These are phyloP conservation scores for Fistulinella cinereoalba DNA, from an alignment of 1,284 basidiomycete genomes.

Conservation along the genomic window DNA sequence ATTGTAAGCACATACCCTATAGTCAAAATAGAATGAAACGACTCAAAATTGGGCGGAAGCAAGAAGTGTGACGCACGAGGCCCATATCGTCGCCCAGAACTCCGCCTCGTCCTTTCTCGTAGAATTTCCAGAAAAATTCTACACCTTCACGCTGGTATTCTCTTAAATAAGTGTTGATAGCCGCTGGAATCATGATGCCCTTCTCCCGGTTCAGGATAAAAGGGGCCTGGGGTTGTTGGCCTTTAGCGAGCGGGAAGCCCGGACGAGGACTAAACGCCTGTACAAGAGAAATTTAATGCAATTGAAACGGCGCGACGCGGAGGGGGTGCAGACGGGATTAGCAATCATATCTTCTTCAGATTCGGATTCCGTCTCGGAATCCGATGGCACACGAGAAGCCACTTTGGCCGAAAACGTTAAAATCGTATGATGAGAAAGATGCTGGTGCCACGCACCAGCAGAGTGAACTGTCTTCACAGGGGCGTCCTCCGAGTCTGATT, in stretches of 20 bases:
- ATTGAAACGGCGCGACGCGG: neutral
- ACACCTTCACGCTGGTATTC: constrained; percentile 85
- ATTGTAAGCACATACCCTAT: constrained; percentile 20
- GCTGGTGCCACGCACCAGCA: constrained; percentile 3
- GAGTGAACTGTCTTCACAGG: constrained; percentile 7
- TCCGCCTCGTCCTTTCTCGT: constrained; percentile 61
- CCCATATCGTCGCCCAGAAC: constrained; percentile 91
- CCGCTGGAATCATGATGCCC: constrained; percentile 57
- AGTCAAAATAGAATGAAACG: neutral
- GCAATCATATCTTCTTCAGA: constrained; percentile 38
- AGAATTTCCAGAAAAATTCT: constrained; percentile 70
- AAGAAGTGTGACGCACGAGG: constrained; percentile 47
- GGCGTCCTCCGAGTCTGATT: constrained; percentile 41
- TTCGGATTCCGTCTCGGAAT: constrained; percentile 46
- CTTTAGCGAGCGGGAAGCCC: constrained; percentile 47
- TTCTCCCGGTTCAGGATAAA: constrained; percentile 47
- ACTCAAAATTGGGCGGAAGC: constrained; percentile 3
- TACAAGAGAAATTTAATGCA: constrained; percentile 1
- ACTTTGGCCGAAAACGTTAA: constrained; percentile 1
- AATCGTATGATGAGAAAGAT: neutral
- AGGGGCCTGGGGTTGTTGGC: constrained; percentile 41
- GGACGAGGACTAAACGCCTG: constrained; percentile 49
- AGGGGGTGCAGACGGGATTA: constrained; percentile 18
- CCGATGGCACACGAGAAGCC: constrained; percentile 14
- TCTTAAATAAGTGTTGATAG: constrained; percentile 78